phyloP scores from a whole-genome alignment of 2,329 filamentous ascomycete genomes.

The Fusarium hostae region DNA sequence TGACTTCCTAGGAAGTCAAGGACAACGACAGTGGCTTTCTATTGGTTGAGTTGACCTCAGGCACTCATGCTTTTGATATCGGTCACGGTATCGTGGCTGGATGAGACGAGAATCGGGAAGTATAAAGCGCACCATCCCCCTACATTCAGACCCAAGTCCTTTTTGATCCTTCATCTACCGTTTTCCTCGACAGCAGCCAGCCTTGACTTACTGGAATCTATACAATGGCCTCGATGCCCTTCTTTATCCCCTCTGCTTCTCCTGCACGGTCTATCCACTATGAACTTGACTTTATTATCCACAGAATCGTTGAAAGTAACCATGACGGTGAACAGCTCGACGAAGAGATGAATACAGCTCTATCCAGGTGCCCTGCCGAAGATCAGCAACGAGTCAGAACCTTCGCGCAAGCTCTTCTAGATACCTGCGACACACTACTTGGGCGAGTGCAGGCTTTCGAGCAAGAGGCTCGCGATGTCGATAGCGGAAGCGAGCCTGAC shows the following conservation, averaged over 20 bases:
- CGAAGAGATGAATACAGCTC: neutral
- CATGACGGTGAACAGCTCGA: neutral
- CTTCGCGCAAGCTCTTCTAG: neutral
- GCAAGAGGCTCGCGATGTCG: neutral
- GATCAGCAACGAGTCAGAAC: neutral
- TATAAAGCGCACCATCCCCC: neutral
- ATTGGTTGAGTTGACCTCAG: neutral
- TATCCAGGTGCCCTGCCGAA: neutral
- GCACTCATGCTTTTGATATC: neutral
- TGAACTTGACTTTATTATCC: neutral
- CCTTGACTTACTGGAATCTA: neutral
- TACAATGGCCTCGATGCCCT: neutral
- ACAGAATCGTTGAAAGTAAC: neutral
- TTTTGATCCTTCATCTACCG: neutral
- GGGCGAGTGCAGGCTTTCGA: neutral
- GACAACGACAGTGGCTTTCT: neutral
- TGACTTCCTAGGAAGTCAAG: neutral
- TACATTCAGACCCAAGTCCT: neutral
- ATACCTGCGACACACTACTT: neutral
- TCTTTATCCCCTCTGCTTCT: neutral
- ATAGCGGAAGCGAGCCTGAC: too few species aligned
- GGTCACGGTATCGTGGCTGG: neutral
- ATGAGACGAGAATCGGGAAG: neutral
- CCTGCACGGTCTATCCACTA: neutral
- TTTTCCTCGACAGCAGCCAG: neutral